phyloP scores from a whole-genome alignment of 1,139 yeast species.

The Yamadazyma buinensis region DNA sequence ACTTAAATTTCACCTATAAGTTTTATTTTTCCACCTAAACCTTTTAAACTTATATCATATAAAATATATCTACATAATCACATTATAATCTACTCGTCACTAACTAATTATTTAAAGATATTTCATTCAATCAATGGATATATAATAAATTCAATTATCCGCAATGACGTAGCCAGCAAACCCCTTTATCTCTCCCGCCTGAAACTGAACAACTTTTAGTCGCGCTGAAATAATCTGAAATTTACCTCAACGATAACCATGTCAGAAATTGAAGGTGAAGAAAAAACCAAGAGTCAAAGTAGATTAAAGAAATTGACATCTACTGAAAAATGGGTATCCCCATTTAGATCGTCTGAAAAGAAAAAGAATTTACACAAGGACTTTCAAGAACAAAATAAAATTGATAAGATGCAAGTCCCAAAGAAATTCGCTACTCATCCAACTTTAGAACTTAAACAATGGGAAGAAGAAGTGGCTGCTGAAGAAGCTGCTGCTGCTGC shows the following conservation, averaged over 20 bases:
- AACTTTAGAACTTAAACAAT: constrained; percentile 32
- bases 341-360: constrained; percentile 37
- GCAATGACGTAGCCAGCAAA: constrained; percentile 3
- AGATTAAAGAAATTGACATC: constrained; percentile 39
- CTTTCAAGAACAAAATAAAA: constrained; percentile 33
- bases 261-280: constrained; percentile 7
- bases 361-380: constrained; percentile 32
- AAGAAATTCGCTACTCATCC: constrained; percentile 42
- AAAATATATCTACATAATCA: too few species aligned
- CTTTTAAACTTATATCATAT: too few species aligned
- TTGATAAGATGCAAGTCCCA: constrained; percentile 37
- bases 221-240: neutral
- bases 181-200: constrained; percentile 1
- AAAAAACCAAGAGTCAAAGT: constrained; percentile 9
- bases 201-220: constrained; percentile 1
- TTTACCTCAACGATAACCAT: constrained; percentile 1
- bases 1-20: too few species aligned
- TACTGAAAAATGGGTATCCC: constrained; percentile 47
- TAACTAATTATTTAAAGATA: too few species aligned
- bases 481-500: constrained; percentile 18
- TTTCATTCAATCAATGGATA: too few species aligned
- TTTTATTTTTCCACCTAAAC: too few species aligned
- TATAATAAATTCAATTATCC: too few species aligned
- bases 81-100: too few species aligned
- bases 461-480: constrained; percentile 14